Evolutionary conservation across 345 rosid species (phyloP).

Genomic region (Camelina sativa): DNA sequence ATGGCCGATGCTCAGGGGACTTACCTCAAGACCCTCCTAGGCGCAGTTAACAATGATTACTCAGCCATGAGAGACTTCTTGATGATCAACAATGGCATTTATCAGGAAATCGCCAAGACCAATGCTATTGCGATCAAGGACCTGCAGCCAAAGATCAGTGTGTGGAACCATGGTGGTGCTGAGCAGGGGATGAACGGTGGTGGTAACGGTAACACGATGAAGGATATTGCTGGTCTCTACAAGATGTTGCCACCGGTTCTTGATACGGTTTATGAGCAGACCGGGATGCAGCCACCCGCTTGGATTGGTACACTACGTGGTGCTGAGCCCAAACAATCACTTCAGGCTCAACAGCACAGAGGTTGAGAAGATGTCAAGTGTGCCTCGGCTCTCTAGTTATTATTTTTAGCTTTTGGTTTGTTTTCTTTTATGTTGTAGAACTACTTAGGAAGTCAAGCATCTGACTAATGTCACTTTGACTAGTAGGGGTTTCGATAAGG

Average conservation of each 20-base stretch:
- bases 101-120: conserved; percentile 63
- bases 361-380: conserved; percentile 21
- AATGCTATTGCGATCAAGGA: conserved; percentile 66
- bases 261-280: conserved; percentile 78
- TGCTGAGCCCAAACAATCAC: conserved; percentile 33
- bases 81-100: conserved; percentile 64
- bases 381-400: not conserved
- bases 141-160: conserved; percentile 68
- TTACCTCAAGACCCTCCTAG: conserved; percentile 58
- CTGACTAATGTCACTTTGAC: conserved; percentile 20
- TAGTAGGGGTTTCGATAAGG: too few species aligned
- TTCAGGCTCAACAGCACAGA: conserved; percentile 19
- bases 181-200: conserved; percentile 37
- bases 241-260: conserved; percentile 75
- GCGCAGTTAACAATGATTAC: conserved; percentile 62
- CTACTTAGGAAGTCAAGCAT: not conserved
- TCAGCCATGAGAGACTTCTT: conserved; percentile 59
- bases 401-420: not conserved
- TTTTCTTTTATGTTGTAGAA: not conserved
- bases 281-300: conserved; percentile 78
- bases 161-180: conserved; percentile 59
- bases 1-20: conserved; percentile 65
- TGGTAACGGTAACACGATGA: conserved; percentile 46
- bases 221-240: conserved; percentile 72
- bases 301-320: conserved; percentile 58